Evolutionary conservation across 2,329 filamentous ascomycete species (phyloP), one percentile per base, ranked within the genome.

Genomic region (Didymella lethalis): DNA sequence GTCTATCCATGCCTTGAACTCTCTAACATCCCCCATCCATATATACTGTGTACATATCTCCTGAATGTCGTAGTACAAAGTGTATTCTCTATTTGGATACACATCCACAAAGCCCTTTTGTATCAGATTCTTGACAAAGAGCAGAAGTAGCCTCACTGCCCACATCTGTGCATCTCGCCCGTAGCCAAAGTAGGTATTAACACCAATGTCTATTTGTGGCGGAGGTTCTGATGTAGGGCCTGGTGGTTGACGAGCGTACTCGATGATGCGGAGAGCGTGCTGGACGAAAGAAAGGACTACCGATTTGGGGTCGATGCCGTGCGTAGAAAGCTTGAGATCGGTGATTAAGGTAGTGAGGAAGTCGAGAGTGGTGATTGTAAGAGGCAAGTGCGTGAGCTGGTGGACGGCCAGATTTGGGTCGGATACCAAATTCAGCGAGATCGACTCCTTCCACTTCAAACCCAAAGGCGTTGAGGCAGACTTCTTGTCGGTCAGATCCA

Each of bases 21-120:
- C 76, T 31, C 78, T 69, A 7, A 79, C 77, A 54, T 80, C 77
- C 55, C 64, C 73, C 16, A 79, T 72, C 72, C 76, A 78, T 29
- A 78, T 68, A 61, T 76, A 80, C 49, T 77, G 57, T 41, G 75
- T 70, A 36, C 75, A 76, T 58, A 80, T 75, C 64, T 78, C 77
- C 47, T 77, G 71, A 32, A 79, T 76, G 57, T 80, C 77, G 56
- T 72, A 78, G 40, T 73, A 74, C 16, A 79, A 59, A 1, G 46
- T 49, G 10, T 29, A 23, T 16, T 45, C 31, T 16, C 18, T 14
- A 1, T 20, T 10, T 4, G 47, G 36, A 14, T 25, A 14, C 2
- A 49, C 23, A 25, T 45, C 53, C 4, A 78, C 46, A 26, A 76
- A 47, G 20, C 63, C 72, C 54, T 76, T 77, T 6, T 68, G 53